Base-by-base conservation (phyloP, 1,284 basidiomycete genomes). In the Pterula multifida region DNA sequence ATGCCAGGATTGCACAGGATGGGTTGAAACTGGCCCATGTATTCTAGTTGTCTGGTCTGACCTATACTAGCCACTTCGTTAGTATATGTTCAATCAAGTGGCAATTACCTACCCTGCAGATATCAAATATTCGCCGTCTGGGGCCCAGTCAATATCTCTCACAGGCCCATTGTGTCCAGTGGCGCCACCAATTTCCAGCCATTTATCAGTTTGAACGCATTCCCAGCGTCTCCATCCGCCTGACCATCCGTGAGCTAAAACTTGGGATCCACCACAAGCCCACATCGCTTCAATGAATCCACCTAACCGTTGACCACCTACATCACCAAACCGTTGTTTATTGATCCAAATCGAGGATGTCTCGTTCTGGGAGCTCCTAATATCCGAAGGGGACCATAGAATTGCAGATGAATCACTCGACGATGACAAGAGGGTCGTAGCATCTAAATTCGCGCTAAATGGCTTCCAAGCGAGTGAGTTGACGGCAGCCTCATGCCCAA, bases 321-420 rank as follows among this genome's bases (percentile, higher is more conserved):
- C 76, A 55, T 96, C 90, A 35, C 93, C 93, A 61, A 97, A 97
- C 3, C 93, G 81, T 59, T 90, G 85, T 21, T 76, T 70, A 53
- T 87, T 91, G 44, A 91, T 81, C 94, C 94, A 97, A 45, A 97
- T 77, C 1, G 82, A 79, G 17, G 75, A 66, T 1, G 61, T 66
- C 19, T 73, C 68, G 3, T 68, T 62, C 9, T 69, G 63, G 0
- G 68, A 56, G 21, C 68, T 59, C 15, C 70, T 55, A 2, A 78
- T 63, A 2, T 73, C 64, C 1, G 85, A 80, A 1, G 89, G 89
- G 1, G 85, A 82, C 93, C 93, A 98, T 47, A 96, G 67, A 54
- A 96, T 94, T 32, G 96, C 63, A 12, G 92, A 96, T 32, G 92
- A 93, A 65, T 97, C 93, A 0, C 87, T 84, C 0, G 94, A 94